Conservation (phyloP, 2,329 filamentous ascomycete species). For the Rachicladosporium sp. region DNA sequence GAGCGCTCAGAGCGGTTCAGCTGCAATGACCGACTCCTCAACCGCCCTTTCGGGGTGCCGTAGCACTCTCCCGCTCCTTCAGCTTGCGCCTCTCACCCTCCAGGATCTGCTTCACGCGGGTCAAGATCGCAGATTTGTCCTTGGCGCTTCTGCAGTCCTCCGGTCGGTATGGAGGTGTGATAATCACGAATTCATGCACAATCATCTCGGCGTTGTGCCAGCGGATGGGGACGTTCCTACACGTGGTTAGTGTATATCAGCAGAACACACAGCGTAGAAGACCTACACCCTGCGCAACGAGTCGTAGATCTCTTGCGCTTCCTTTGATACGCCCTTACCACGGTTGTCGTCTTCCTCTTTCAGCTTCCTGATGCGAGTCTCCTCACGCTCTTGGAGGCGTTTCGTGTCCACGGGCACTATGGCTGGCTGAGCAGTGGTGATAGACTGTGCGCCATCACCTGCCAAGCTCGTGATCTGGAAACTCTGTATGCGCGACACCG, state of each 20-base stretch:
- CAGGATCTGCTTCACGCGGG: slow-evolving; percentile 33
- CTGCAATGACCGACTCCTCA: no score
- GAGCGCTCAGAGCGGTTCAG: no score
- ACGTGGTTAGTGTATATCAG: no score
- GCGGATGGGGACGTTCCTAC: slow-evolving; percentile 34
- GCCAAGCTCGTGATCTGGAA: slow-evolving; percentile 42
- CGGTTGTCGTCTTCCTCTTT: slow-evolving; percentile 46
- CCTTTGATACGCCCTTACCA: slow-evolving; percentile 48
- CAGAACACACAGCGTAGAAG: neutral
- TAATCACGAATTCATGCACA: slow-evolving; percentile 47
- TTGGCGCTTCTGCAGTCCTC: slow-evolving; percentile 40
- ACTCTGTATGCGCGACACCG: slow-evolving; percentile 45
- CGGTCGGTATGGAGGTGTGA: slow-evolving; percentile 44
- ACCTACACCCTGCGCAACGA: slow-evolving; percentile 44
- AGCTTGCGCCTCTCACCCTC: slow-evolving; percentile 35
- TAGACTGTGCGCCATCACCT: neutral
- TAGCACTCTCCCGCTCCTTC: slow-evolving; percentile 14
- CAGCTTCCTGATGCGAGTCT: slow-evolving; percentile 42
- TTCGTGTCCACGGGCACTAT: slow-evolving; percentile 43
- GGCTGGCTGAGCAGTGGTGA: slow-evolving; percentile 29
- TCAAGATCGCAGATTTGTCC: slow-evolving; percentile 30
- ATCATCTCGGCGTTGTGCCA: slow-evolving; percentile 50
- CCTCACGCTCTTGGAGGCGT: slow-evolving; percentile 43
- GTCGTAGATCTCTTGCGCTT: slow-evolving; percentile 53
- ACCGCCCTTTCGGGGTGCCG: no score